Evolutionary conservation across 257 asterid genomes (phyloP).

Genomic region (Nicotiana tabacum): DNA sequence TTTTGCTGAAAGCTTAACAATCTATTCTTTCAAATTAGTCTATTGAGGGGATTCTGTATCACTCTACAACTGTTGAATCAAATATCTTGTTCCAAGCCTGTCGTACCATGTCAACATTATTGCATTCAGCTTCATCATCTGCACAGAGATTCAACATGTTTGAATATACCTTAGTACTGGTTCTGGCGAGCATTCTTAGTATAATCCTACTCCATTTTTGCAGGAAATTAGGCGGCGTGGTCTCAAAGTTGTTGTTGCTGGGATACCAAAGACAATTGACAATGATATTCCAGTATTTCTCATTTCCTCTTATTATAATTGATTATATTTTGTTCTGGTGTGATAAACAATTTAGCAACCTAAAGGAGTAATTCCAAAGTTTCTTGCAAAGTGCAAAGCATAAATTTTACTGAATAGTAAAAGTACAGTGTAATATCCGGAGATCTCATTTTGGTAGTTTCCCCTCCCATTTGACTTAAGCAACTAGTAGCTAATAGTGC

Average conservation of each 20-base stretch:
- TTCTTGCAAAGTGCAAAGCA: neutral
- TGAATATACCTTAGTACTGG: neutral
- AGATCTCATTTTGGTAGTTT: conserved; percentile 2
- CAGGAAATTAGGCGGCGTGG: conserved; percentile 93
- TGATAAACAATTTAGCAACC: neutral
- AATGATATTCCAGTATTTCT: conserved; percentile 87
- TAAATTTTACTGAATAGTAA: neutral
- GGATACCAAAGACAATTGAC: conserved; percentile 95
- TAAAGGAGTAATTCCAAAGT: neutral
- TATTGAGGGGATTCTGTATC: neutral
- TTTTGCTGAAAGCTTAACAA: neutral
- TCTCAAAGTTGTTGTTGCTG: conserved; percentile 79
- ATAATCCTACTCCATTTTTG: conserved; percentile 18
- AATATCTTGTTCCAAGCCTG: neutral
- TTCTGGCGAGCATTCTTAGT: neutral
- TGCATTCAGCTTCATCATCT: neutral
- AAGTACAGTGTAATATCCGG: neutral
- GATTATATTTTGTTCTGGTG: conserved; percentile 1
- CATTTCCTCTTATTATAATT: conserved; percentile 17
- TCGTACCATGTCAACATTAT: neutral
- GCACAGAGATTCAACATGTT: neutral
- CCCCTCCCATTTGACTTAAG: neutral
- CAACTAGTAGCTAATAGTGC: neutral
- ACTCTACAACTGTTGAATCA: neutral
- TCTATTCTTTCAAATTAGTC: neutral